These are phyloP conservation scores for Ganoderma sp. DNA, from an alignment of 1,284 basidiomycete species.

Conservation along the genomic window DNA sequence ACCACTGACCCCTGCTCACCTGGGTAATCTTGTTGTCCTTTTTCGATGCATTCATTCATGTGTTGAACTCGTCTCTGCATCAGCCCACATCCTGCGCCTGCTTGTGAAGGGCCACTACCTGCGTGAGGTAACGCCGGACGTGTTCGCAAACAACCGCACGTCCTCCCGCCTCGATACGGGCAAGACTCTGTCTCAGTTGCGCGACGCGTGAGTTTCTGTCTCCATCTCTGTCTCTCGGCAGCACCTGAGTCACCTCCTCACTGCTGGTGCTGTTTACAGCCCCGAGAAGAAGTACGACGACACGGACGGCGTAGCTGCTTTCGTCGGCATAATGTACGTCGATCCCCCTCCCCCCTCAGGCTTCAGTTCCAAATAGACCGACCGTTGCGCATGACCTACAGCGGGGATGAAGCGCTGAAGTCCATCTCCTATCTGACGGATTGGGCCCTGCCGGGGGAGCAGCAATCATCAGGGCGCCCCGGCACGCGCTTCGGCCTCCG, in stretches of 20 bases:
- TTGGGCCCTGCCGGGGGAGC: conserved; percentile 21
- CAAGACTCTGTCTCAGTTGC: conserved; percentile 49
- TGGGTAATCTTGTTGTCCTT: conserved; percentile 8
- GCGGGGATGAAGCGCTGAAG: conserved; percentile 27
- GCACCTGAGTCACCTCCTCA: not conserved
- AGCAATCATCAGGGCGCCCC: too few species aligned
- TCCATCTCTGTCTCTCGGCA: too few species aligned
- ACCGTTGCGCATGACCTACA: conserved; percentile 8
- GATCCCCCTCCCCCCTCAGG: not conserved
- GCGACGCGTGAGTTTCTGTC: conserved; percentile 37
- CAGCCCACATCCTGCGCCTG: conserved; percentile 39
- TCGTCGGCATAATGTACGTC: conserved; percentile 17
- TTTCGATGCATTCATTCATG: too few species aligned
- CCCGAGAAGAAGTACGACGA: conserved; percentile 38
- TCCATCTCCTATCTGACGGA: conserved; percentile 27
- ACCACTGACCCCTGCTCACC: conserved; percentile 11
- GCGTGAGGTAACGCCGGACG: conserved; percentile 39
- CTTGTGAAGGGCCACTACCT: conserved; percentile 41
- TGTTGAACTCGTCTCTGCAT: not conserved
- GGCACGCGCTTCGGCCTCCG: conserved; percentile 13
- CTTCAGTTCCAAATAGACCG: not conserved
- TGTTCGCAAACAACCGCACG: conserved; percentile 42
- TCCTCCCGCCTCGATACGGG: conserved; percentile 58
- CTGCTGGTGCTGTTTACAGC: conserved; percentile 2
- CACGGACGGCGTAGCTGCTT: conserved; percentile 37